These are phyloP conservation scores for Nicotiana sylvestris DNA, from an alignment of 257 asterid species.

Conservation along the genomic window DNA sequence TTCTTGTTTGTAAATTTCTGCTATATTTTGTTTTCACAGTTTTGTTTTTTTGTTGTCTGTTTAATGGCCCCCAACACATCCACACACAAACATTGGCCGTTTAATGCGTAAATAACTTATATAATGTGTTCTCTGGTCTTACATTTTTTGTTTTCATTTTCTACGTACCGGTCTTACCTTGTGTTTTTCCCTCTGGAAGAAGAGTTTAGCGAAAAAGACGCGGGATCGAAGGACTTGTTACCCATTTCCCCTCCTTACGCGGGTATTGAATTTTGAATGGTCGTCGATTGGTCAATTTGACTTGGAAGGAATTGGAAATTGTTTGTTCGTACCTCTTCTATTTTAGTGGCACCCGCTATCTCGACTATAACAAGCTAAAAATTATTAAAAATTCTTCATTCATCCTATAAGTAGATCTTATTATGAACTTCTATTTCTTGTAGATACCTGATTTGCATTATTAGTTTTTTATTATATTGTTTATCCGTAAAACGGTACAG, in stretches of 20 bases:
- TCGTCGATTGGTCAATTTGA: neutral
- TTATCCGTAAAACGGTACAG: no score
- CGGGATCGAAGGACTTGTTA: neutral
- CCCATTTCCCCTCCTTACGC: neutral
- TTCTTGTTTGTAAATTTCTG: neutral
- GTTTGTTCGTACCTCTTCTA: no score
- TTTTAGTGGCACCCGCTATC: no score
- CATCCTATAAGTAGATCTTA: no score
- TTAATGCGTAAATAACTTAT: neutral
- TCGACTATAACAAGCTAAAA: neutral
- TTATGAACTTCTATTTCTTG: no score
- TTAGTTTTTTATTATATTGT: no score
- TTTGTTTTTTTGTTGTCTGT: neutral
- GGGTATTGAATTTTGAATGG: neutral
- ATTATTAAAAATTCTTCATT: no score
- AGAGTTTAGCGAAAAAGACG: neutral
- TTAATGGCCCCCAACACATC: constrained; percentile 5
- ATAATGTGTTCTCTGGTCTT: neutral
- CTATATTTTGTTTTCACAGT: neutral
- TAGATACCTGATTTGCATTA: no score
- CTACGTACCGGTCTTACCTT: neutral
- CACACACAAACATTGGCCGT: constrained; percentile 1
- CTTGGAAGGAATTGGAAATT: neutral
- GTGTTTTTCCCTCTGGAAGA: neutral
- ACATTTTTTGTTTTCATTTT: neutral